A percentile compares a stretch with the other conserved stretches of the same genome.
phyloP scores from a whole-genome alignment of 225 moss, liverwort and hornwort species.

The Marchantia polymorpha region DNA sequence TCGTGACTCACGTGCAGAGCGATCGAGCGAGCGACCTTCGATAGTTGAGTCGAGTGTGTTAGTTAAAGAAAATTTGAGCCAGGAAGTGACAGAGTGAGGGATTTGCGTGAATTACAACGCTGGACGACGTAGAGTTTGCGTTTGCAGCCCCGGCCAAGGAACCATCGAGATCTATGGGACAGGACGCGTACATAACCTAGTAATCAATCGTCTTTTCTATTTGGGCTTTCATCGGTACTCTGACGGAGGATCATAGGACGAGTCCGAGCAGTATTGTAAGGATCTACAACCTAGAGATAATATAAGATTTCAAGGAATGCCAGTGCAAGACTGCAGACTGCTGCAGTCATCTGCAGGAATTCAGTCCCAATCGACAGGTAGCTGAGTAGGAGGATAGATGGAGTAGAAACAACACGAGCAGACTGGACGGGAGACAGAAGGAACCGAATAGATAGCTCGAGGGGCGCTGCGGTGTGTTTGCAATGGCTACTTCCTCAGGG shows the following conservation, averaged over 20 bases:
- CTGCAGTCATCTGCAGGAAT: too few species aligned
- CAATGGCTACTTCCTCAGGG: slow-evolving; percentile 12
- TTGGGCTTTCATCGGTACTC: neutral
- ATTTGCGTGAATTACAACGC: neutral
- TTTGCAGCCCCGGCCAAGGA: neutral
- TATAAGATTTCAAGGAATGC: too few species aligned
- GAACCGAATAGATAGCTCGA: too few species aligned
- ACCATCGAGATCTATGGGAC: neutral
- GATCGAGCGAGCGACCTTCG: too few species aligned
- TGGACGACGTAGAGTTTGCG: neutral
- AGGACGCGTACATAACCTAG: neutral
- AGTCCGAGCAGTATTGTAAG: neutral
- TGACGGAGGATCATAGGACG: neutral
- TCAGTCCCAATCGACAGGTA: too few species aligned
- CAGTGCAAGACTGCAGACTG: too few species aligned
- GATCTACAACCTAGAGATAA: neutral
- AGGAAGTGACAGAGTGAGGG: neutral
- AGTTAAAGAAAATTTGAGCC: neutral
- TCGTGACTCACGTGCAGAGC: too few species aligned
- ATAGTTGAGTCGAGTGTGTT: too few species aligned
- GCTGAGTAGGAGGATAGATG: too few species aligned
- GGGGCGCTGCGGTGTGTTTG: neutral
- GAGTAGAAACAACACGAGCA: too few species aligned
- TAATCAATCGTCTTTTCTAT: neutral
- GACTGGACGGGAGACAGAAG: too few species aligned